phyloP scores from a whole-genome alignment of 2,329 filamentous ascomycete species.

The Pseudogymnoascus sp. region DNA sequence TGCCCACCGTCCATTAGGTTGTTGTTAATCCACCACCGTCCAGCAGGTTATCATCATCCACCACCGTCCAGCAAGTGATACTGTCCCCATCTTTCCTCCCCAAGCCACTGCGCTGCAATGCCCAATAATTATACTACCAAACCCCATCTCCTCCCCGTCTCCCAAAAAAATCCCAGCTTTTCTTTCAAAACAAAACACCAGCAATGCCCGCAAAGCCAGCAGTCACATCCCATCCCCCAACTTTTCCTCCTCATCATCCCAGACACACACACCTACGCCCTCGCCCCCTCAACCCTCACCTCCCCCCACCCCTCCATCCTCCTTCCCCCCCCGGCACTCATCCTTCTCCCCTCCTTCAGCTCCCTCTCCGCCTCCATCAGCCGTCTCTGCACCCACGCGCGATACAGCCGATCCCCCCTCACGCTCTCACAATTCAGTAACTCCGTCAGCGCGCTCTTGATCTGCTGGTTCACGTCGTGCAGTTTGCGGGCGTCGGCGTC shows the following conservation, averaged over 20 bases:
- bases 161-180: background rate
- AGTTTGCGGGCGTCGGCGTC: constrained; percentile 27
- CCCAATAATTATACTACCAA: background rate
- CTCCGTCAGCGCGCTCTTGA: constrained; percentile 45
- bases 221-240: background rate
- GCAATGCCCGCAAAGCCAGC: background rate
- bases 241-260: background rate
- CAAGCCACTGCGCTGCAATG: background rate
- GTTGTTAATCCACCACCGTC: background rate
- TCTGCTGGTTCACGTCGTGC: constrained; percentile 42
- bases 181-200: background rate
- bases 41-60: constrained; percentile 5
- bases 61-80: constrained; percentile 4
- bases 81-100: background rate
- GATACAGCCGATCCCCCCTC: constrained; percentile 35
- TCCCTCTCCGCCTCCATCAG: constrained; percentile 46
- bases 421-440: constrained; percentile 45
- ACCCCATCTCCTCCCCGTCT: background rate
- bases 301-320: constrained; percentile 13
- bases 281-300: background rate
- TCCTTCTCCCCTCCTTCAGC: constrained; percentile 24
- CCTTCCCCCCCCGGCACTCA: constrained; percentile 19
- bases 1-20: background rate
- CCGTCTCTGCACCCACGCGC: constrained; percentile 42
- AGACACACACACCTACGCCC: background rate